Conservation (phyloP, 129 eudicot species). For the Tagetes patula region DNA sequence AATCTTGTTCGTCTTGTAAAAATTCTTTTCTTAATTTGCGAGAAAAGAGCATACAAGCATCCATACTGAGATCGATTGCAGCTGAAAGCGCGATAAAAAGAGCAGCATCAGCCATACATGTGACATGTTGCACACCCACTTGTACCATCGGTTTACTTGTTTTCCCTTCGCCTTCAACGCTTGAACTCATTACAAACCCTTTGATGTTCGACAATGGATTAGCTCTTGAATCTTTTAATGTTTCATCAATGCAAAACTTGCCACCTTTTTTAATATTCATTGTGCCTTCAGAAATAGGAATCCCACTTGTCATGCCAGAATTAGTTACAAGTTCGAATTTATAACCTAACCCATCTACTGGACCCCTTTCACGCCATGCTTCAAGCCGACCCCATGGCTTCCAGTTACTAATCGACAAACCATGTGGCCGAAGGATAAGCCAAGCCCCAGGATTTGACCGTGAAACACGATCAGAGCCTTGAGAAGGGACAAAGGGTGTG, state of each 20-base stretch:
- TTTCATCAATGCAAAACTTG: slow-evolving; percentile 61
- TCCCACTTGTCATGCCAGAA: slow-evolving; percentile 56
- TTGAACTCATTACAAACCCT: slow-evolving; percentile 90
- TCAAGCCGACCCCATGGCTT: slow-evolving; percentile 98
- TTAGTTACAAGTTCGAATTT: slow-evolving; percentile 74
- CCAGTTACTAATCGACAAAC: slow-evolving; percentile 66
- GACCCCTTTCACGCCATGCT: slow-evolving; percentile 94
- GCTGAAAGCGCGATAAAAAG: slow-evolving; percentile 86
- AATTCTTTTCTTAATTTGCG: slow-evolving; percentile 75
- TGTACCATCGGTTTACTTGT: slow-evolving; percentile 73
- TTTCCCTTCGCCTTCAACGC: slow-evolving; percentile 83
- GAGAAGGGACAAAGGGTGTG: slow-evolving; percentile 94
- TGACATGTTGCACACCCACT: slow-evolving; percentile 80
- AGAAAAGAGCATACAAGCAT: slow-evolving; percentile 82
- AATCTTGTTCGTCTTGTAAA: slow-evolving; percentile 61
- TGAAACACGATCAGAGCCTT: slow-evolving; percentile 78
- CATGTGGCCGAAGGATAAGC: slow-evolving; percentile 92
- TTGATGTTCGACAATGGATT: slow-evolving; percentile 45
- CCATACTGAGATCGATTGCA: slow-evolving; percentile 93
- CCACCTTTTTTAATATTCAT: slow-evolving; percentile 83
- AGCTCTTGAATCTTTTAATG: slow-evolving; percentile 39
- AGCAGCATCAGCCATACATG: slow-evolving; percentile 94
- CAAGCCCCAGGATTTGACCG: slow-evolving; percentile 97
- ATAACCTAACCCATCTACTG: slow-evolving; percentile 74
- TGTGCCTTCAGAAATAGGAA: slow-evolving; percentile 79